Base-by-base conservation (phyloP, 495 filamentous ascomycete genomes). In the Bombardia bombarda region DNA sequence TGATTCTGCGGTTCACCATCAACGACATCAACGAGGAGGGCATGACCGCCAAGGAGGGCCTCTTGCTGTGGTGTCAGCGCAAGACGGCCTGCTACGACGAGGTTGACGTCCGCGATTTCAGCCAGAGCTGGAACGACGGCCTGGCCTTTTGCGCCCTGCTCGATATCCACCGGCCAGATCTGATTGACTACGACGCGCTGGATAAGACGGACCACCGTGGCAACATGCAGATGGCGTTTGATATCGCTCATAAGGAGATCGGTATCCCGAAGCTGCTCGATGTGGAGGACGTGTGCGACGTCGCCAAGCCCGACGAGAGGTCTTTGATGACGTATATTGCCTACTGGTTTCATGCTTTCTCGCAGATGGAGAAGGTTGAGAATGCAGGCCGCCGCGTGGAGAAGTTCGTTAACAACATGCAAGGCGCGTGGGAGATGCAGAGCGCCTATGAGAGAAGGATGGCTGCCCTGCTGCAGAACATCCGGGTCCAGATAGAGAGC, bases 301-400 rank as follows among this genome's bases (percentile, higher is more conserved):
- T 98, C 12, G 79, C 87, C 9, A 90, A 86, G 62, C 92, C 92
- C 10, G 92, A 98, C 53, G 92, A 98, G 62, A 84, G 88, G 45
- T 90, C 85, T 51, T 73, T 98, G 59, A 97, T 98, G 90, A 98
- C 92, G 5, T 98, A 98, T 58, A 97, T 98, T 51, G 92, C 92
- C 46, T 97, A 97, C 64, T 98, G 93, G 92, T 98, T 97, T 74
- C 92, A 98, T 55, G 93, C 92, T 45, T 98, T 98, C 56, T 95
- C 90, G 18, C 89, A 96, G 57, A 86, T 98, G 78, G 92, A 98
- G 63, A 77, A 88, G 49, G 93, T 98, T 10, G 92, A 98, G 58
- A 98, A 97, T 59, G 93, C 93, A 2, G 92, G 92, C 2, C 77
- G 92, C 42, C 78, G 92, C 45, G 92, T 98, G 2, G 92, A 98